These are phyloP conservation scores for Alisma plantagoaquatica DNA, from an alignment of 106 monocot species.

Conservation along the genomic window DNA sequence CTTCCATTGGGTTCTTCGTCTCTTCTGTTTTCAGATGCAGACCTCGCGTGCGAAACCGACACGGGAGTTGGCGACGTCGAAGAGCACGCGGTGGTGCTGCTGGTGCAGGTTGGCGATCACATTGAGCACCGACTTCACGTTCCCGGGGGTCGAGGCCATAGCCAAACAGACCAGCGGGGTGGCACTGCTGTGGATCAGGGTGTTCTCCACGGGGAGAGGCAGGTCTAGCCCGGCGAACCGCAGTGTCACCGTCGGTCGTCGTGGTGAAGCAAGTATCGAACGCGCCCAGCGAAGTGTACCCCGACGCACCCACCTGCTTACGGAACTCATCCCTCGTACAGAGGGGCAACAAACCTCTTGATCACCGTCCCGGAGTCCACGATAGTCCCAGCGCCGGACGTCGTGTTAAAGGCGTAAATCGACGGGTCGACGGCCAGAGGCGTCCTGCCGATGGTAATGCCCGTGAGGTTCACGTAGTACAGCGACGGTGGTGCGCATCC, in stretches of 20 bases:
- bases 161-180: constrained; percentile 47
- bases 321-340: constrained; percentile 86
- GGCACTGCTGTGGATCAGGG: constrained; percentile 80
- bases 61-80: constrained; percentile 53
- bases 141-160: constrained; percentile 11
- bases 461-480: constrained; percentile 81
- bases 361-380: constrained; percentile 95
- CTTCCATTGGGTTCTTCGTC: too few species aligned
- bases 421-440: constrained; percentile 21
- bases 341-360: constrained; percentile 49
- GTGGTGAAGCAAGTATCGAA: constrained; percentile 79
- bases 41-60: constrained; percentile 73
- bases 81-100: constrained; percentile 85
- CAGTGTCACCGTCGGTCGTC: constrained; percentile 25
- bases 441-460: constrained; percentile 54
- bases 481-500: constrained; percentile 69
- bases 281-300: constrained; percentile 77
- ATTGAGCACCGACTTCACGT: constrained; percentile 87
- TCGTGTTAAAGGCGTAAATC: constrained; percentile 46
- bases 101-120: constrained; percentile 98
- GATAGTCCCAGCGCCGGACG: constrained; percentile 73
- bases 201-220: constrained; percentile 68
- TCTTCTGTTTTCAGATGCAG: constrained; percentile 35
- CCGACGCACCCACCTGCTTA: constrained; percentile 33
- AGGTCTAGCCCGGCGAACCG: constrained; percentile 59